Evolutionary conservation across 2,329 filamentous ascomycete genomes (phyloP), one percentile per base, ranked within the genome.

Genomic region (Aspergillus carbonarius): DNA sequence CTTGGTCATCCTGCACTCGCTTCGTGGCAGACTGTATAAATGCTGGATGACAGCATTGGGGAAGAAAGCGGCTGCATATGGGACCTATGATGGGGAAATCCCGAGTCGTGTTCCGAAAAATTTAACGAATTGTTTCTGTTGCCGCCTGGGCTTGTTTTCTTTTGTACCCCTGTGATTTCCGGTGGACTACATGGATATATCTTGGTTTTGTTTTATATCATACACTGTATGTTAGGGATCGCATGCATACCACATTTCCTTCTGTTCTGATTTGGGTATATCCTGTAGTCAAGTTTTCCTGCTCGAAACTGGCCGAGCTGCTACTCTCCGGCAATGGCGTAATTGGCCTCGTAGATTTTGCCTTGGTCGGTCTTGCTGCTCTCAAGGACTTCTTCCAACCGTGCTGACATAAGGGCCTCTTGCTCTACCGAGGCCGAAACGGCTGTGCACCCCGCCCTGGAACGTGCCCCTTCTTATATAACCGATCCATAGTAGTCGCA

Each of bases 151-250:
- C 59, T 60, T 61, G 56, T 56, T 63, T 52, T 54, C 51, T 42
- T 59, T 61, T 58, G 60, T 65, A 65, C 64, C 64, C 65, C 66
- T 71, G 58, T 62, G 62, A 62, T 56, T 67, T 69, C 70, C 67
- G 72, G 68, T 72, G 66, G 72, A 71, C 63, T 72, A 70, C 69
- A 74, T 74, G 73, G 70, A 75, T 74, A 76, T 76, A 74, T 68
- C 67, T 67, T 66, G 70, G 68, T 70, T 72, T 68, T 67, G 68
- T 69, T 67, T 54, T 62, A 63, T 65, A 64, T 67, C 60, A 71
- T 67, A 60, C 66, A 66, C 65, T 71, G 72, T 71, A 71, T 72
- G 71, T 72, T 72, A 71, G 68, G 63, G 70, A 70, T 69, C 70
- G 68, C 70, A 70, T 72, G 67, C 72, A 75, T 72, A 70, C 66